A percentile compares a stretch with the other conserved stretches of the same genome.
phyloP scores from a whole-genome alignment of 164 flowering plant genomes.

The Houttuynia cordata region DNA sequence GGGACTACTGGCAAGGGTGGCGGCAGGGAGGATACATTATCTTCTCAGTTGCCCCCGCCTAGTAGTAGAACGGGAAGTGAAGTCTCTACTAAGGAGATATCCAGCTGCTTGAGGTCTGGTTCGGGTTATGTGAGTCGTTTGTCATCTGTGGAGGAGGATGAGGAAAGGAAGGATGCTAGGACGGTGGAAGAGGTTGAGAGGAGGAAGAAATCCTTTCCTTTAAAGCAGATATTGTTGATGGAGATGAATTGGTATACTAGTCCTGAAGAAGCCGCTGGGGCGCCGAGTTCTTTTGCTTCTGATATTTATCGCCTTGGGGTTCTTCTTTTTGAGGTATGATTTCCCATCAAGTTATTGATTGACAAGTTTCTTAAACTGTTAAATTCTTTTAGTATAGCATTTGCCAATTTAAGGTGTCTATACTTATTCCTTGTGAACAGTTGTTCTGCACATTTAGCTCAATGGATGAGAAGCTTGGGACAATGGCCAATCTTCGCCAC shows the following conservation, averaged over 20 bases:
- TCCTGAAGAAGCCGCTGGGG: constrained; percentile 82
- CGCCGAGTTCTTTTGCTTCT: constrained; percentile 60
- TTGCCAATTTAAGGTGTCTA: background rate
- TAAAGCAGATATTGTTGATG: constrained; percentile 64
- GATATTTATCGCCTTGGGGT: constrained; percentile 84
- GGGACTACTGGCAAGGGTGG: constrained; percentile 23
- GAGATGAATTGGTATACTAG: constrained; percentile 85
- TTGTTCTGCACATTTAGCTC: constrained; percentile 69
- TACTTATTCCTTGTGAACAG: constrained; percentile 27
- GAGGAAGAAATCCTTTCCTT: constrained; percentile 45
- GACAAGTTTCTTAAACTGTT: background rate
- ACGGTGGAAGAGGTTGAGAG: background rate
- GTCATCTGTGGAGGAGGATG: constrained; percentile 21
- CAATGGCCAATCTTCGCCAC: constrained; percentile 83
- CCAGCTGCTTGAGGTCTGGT: constrained; percentile 43
- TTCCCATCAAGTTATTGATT: background rate
- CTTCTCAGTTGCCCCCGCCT: constrained; percentile 7
- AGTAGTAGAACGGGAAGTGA: constrained; percentile 16
- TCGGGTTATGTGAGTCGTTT: constrained; percentile 19
- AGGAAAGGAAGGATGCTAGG: constrained; percentile 14
- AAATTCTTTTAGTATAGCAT: background rate
- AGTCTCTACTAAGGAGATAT: constrained; percentile 8
- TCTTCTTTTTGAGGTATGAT: constrained; percentile 82
- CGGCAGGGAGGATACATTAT: constrained; percentile 22
- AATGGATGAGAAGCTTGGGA: constrained; percentile 68